phyloP scores from a whole-genome alignment of 2,329 filamentous ascomycete genomes.

The Colletotrichum siamense region DNA sequence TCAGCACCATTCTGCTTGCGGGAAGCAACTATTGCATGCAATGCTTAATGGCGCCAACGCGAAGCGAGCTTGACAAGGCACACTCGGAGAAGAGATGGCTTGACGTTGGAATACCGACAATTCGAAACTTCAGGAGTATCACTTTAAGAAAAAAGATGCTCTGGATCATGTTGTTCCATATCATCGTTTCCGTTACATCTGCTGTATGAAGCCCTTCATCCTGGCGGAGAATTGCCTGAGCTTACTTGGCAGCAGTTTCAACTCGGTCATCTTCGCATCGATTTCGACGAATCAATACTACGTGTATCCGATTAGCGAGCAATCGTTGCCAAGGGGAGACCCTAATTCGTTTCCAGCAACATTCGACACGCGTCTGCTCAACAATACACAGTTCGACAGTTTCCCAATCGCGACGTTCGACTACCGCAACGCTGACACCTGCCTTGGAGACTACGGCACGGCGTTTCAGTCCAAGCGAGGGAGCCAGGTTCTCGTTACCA shows the following conservation, averaged over 20 bases:
- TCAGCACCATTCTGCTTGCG: rapidly evolving
- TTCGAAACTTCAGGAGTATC: neutral
- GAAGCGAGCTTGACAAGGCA: neutral
- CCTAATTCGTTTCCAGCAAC: rapidly evolving
- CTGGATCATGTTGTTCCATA: neutral
- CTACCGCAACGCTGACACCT: rapidly evolving
- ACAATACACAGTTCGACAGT: rapidly evolving
- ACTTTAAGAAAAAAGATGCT: rapidly evolving
- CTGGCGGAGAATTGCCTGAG: rapidly evolving
- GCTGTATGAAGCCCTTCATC: neutral
- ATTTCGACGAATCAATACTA: neutral
- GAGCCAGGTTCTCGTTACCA: neutral
- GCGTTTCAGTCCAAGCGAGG: neutral
- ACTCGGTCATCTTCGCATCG: neutral
- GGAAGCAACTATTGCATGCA: neutral
- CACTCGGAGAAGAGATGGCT: rapidly evolving
- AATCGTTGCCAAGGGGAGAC: neutral
- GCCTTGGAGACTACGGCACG: rapidly evolving
- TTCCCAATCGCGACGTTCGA: neutral
- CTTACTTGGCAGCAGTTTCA: neutral
- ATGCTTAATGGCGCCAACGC: neutral
- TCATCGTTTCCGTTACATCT: neutral
- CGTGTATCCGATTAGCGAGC: too few species aligned
- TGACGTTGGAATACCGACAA: rapidly evolving
- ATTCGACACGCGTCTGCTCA: neutral